Evolutionary conservation across 306 rosid genomes (phyloP).

Genomic region (Cicer yamashitae): DNA sequence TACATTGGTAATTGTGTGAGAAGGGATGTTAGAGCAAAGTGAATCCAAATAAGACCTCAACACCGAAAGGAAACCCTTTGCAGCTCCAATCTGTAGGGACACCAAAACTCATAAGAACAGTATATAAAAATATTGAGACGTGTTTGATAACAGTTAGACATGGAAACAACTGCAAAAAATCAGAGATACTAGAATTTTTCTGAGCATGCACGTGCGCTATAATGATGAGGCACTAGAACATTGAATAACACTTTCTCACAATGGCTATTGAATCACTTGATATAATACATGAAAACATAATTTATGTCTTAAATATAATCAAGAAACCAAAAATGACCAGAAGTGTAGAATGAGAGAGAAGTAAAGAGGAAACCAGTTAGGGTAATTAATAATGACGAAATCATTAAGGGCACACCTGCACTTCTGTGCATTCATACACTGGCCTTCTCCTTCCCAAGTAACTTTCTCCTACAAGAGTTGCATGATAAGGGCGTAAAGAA

Average conservation of each 20-base stretch:
- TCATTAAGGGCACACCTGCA: constrained; percentile 68
- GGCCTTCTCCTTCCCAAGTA: constrained; percentile 92
- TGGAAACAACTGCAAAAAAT: constrained; percentile 15
- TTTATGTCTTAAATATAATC: constrained; percentile 5
- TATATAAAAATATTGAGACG: neutral
- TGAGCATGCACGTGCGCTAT: constrained; percentile 44
- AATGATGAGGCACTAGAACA: constrained; percentile 15
- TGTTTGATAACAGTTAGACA: constrained; percentile 17
- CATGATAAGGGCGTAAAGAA: constrained; percentile 78
- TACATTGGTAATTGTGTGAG: constrained; percentile 97
- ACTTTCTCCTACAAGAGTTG: constrained; percentile 93
- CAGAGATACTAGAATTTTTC: constrained; percentile 23
- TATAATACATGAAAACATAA: constrained; percentile 28
- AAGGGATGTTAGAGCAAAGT: constrained; percentile 85
- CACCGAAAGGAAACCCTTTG: constrained; percentile 78
- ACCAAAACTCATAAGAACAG: constrained; percentile 33
- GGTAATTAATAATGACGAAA: constrained; percentile 4
- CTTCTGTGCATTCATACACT: constrained; percentile 83
- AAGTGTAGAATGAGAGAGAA: constrained; percentile 2
- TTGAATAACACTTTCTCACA: constrained; percentile 10
- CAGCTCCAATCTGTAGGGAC: constrained; percentile 77
- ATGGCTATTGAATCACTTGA: constrained; percentile 12
- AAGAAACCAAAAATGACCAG: neutral
- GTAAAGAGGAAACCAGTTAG: neutral
- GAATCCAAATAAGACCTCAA: constrained; percentile 91